Evolutionary conservation across 805 yeast species (phyloP).

Genomic region (Spathaspora passalidarum): DNA sequence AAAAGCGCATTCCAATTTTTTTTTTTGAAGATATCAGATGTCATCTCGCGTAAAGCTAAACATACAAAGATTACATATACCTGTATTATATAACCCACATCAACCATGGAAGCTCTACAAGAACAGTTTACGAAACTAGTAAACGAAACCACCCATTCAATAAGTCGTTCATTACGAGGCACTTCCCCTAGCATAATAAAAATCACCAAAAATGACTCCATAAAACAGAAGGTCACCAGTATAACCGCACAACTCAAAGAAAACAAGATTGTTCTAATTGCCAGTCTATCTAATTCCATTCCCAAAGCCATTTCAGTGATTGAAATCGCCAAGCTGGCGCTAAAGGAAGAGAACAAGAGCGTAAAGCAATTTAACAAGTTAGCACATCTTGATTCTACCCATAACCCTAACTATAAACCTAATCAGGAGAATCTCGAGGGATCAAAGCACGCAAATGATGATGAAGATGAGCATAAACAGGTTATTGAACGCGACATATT

Average conservation of each 20-base stretch:
- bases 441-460: background rate
- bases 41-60: background rate
- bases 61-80: background rate
- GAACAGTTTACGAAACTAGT: background rate
- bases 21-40: too few species aligned
- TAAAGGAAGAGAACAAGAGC: conserved; percentile 1
- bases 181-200: conserved; percentile 1
- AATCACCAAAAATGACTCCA: conserved; percentile 17
- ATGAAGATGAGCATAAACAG: background rate
- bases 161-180: background rate
- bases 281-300: conserved; percentile 11
- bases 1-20: background rate
- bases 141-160: background rate
- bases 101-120: background rate
- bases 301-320: conserved; percentile 15
- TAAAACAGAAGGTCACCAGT: conserved; percentile 13
- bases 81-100: background rate
- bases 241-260: conserved; percentile 6
- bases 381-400: conserved; percentile 3
- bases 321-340: conserved; percentile 15
- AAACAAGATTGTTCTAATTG: conserved; percentile 8
- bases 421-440: background rate
- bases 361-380: conserved; percentile 16
- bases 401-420: conserved; percentile 7
- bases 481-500: background rate